phyloP scores from a whole-genome alignment of 208 protist species.

The Crithidia expoeki region DNA sequence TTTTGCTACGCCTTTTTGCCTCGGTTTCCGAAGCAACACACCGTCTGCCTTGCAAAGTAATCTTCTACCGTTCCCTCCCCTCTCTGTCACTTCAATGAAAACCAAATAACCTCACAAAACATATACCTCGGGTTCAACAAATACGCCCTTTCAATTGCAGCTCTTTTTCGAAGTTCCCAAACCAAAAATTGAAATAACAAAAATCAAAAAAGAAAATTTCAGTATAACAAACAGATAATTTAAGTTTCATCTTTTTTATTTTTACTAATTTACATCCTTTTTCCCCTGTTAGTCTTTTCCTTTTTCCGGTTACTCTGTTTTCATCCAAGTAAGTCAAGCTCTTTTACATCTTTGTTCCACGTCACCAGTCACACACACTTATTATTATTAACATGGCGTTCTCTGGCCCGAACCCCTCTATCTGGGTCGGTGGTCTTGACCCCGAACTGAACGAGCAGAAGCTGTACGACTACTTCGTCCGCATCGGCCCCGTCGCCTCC shows the following conservation, averaged over 20 bases:
- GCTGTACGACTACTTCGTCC: constrained; percentile 98
- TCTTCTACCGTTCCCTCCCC: no score
- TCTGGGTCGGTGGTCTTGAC: constrained; percentile 98
- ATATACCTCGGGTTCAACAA: no score
- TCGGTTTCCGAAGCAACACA: no score
- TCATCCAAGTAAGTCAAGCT: not conserved
- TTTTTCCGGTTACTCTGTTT: not conserved
- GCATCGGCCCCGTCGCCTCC: constrained; percentile 96
- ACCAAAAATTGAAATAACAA: constrained; percentile 53
- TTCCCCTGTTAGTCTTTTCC: constrained; percentile 20
- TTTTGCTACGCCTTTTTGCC: no score
- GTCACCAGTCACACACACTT: not conserved
- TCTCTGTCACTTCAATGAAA: no score
- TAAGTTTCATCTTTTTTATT: constrained; percentile 29
- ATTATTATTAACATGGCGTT: constrained; percentile 49
- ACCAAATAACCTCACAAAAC: no score
- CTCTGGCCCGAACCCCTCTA: constrained; percentile 90
- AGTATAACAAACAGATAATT: constrained; percentile 38
- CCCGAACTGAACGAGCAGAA: constrained; percentile 94
- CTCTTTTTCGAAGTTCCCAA: constrained; percentile 36
- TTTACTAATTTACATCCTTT: constrained; percentile 11
- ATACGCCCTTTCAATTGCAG: no score
- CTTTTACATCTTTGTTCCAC: not conserved
- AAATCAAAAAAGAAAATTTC: constrained; percentile 44
- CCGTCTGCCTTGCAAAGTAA: no score